phyloP scores from a whole-genome alignment of 2,329 filamentous ascomycete species.

The Cyphellophora attinorum region DNA sequence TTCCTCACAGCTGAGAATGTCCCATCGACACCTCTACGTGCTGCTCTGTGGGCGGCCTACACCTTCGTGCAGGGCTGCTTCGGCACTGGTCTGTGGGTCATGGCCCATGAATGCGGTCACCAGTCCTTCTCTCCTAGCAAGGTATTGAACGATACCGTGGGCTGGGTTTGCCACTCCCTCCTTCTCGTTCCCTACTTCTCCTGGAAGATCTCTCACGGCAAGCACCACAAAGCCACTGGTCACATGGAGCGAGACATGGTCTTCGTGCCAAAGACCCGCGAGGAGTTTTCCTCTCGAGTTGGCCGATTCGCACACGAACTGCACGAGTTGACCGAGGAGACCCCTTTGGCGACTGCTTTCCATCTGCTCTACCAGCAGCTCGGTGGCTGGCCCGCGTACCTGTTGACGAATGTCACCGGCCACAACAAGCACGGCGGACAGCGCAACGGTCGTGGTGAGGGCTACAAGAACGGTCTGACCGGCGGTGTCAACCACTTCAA shows the following conservation, averaged over 20 bases:
- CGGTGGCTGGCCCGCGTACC: conserved; percentile 85
- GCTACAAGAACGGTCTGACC: conserved; percentile 75
- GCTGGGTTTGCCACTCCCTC: conserved; percentile 81
- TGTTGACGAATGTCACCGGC: conserved; percentile 84
- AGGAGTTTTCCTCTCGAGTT: conserved; percentile 66
- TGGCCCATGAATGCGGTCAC: conserved; percentile 97
- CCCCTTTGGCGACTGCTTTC: conserved; percentile 68
- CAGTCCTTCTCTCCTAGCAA: conserved; percentile 93
- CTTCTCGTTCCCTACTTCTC: conserved; percentile 96
- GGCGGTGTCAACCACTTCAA: conserved; percentile 92
- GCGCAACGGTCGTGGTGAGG: conserved; percentile 82
- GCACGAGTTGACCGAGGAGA: conserved; percentile 85
- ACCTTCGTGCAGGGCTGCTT: conserved; percentile 85
- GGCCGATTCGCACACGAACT: conserved; percentile 73
- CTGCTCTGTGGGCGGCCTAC: conserved; percentile 56
- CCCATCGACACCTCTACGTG: conserved; percentile 58
- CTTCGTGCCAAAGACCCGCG: conserved; percentile 86
- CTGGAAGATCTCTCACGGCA: conserved; percentile 98
- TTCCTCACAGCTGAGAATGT: conserved; percentile 79
- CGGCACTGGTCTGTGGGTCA: conserved; percentile 87
- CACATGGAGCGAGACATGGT: conserved; percentile 99
- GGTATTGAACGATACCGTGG: conserved; percentile 80
- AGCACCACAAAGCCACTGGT: conserved; percentile 98
- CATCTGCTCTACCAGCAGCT: conserved; percentile 78
- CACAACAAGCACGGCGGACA: conserved; percentile 92